phyloP scores from a whole-genome alignment of 2,329 filamentous ascomycete genomes.

The Aspergillus transmontanensis region DNA sequence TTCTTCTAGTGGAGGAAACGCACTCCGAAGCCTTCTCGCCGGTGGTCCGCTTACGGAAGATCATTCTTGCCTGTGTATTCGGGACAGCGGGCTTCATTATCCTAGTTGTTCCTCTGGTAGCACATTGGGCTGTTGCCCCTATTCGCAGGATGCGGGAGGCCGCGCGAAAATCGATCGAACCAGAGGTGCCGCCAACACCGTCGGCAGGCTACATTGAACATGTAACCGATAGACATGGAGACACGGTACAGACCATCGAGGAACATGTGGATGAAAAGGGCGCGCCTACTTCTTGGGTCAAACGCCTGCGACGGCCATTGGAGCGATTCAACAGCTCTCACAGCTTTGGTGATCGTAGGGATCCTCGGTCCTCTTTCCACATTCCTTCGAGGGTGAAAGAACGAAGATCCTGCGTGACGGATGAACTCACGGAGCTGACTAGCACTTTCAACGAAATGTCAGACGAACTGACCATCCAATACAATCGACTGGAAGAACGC shows the following conservation, averaged over 20 bases:
- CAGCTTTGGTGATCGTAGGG: not conserved
- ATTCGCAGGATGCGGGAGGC: conserved; percentile 76
- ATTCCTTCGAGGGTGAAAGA: conserved; percentile 83
- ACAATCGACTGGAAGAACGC: conserved; percentile 79
- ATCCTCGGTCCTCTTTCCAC: conserved; percentile 63
- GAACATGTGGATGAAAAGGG: conserved; percentile 20
- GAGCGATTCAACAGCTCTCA: conserved; percentile 16
- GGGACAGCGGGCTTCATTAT: conserved; percentile 75
- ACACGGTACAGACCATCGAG: not conserved
- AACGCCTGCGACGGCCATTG: conserved; percentile 15
- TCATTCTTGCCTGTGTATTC: conserved; percentile 83
- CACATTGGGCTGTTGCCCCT: conserved; percentile 78
- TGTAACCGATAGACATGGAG: not conserved
- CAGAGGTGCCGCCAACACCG: conserved; percentile 30
- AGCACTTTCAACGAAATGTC: conserved; percentile 92
- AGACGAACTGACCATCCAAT: conserved; percentile 85
- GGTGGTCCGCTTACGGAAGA: conserved; percentile 73
- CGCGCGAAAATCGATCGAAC: conserved; percentile 71
- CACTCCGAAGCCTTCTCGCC: conserved; percentile 74
- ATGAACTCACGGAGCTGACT: conserved; percentile 83
- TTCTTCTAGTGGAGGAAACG: conserved; percentile 76
- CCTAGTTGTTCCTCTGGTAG: conserved; percentile 73
- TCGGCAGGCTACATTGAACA: not conserved
- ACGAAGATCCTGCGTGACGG: conserved; percentile 72
- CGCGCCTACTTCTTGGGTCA: conserved; percentile 13